A percentile compares a stretch with the other conserved stretches of the same genome.
phyloP scores from a whole-genome alignment of 2,329 filamentous ascomycete genomes.

The Tolypocladium amazonense region DNA sequence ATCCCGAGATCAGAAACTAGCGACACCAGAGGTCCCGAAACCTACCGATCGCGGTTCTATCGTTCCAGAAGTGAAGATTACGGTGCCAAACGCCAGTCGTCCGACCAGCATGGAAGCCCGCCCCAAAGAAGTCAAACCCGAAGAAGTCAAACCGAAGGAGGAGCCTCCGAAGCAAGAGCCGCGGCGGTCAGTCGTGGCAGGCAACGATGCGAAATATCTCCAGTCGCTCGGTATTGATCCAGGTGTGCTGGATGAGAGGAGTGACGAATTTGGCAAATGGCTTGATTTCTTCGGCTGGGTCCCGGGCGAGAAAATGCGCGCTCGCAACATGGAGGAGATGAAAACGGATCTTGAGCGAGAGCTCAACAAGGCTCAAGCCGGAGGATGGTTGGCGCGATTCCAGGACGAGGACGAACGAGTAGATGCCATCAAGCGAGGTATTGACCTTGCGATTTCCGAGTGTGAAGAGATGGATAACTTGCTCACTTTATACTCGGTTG shows the following conservation, averaged over 20 bases:
- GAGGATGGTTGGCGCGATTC: slow-evolving; percentile 77
- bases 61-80: slow-evolving; percentile 50
- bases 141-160: slow-evolving; percentile 16
- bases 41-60: slow-evolving; percentile 22
- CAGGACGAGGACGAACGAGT: slow-evolving; percentile 85
- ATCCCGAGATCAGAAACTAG: slow-evolving; percentile 20
- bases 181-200: slow-evolving; percentile 51
- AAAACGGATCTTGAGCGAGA: slow-evolving; percentile 78
- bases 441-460: slow-evolving; percentile 85
- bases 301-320: slow-evolving; percentile 60
- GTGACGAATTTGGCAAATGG: slow-evolving; percentile 70
- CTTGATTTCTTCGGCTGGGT: slow-evolving; percentile 86
- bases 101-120: slow-evolving; percentile 23
- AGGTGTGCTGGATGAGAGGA: slow-evolving; percentile 62
- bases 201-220: slow-evolving; percentile 71
- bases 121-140: slow-evolving; percentile 20
- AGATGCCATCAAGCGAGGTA: slow-evolving; percentile 71
- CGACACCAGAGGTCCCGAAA: slow-evolving; percentile 16
- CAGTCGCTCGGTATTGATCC: slow-evolving; percentile 69
- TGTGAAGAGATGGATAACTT: slow-evolving; percentile 95
- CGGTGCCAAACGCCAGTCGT: slow-evolving; percentile 33
- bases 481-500: slow-evolving; percentile 86
- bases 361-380: slow-evolving; percentile 81
- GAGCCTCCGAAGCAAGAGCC: slow-evolving; percentile 33
- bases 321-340: slow-evolving; percentile 67